A percentile compares a stretch with the other conserved stretches of the same genome.
These are phyloP conservation scores for Cardamine chenopodiifolia DNA, from an alignment of 345 rosid genomes.

Conservation along the genomic window DNA sequence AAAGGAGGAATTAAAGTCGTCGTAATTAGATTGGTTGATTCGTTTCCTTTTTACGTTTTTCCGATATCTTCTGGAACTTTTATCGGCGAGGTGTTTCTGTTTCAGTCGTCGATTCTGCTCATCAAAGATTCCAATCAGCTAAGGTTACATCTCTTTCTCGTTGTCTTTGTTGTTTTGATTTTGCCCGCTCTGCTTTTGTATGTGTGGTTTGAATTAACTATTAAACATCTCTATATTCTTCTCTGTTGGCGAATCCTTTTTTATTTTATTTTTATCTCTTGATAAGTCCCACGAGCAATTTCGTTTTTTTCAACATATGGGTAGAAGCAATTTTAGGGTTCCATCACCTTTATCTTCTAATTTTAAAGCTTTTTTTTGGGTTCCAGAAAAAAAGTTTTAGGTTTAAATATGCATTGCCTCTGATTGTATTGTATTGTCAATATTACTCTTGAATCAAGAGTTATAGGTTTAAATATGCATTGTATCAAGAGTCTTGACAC, in stretches of 20 bases:
- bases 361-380: neutral
- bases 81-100: neutral
- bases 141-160: constrained; percentile 16
- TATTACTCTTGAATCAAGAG: too few species aligned
- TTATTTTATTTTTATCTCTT: neutral
- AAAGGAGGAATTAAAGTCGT: neutral
- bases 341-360: too few species aligned
- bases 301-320: neutral
- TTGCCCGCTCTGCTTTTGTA: too few species aligned
- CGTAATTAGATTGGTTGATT: neutral
- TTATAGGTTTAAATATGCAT: too few species aligned
- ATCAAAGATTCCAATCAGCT: neutral
- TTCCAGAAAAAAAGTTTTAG: neutral
- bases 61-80: neutral
- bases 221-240: neutral
- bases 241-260: neutral
- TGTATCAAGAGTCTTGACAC: too few species aligned
- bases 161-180: neutral
- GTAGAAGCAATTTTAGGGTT: neutral
- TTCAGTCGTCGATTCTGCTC: constrained; percentile 4
- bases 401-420: constrained; percentile 8
- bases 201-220: too few species aligned
- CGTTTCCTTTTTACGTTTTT: neutral
- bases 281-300: neutral
- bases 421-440: neutral